These are phyloP conservation scores for Diversispora eburnea DNA, from an alignment of 192 early-diverging fungal genomes.

Conservation along the genomic window DNA sequence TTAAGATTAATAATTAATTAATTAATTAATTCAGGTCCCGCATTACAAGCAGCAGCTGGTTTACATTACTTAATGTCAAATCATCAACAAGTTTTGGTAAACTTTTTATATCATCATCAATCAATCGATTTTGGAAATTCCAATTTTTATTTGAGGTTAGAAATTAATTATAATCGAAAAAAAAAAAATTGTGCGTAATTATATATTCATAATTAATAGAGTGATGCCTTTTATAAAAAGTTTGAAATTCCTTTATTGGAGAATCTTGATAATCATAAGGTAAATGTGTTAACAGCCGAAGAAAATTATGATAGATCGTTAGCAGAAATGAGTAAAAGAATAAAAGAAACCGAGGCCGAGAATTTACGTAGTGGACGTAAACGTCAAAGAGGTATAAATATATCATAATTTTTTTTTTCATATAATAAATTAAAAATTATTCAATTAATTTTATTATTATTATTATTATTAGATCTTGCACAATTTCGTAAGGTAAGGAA, in stretches of 20 bases:
- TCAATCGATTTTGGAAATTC: neutral
- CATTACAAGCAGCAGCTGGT: slow-evolving; percentile 47
- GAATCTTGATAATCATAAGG: slow-evolving; percentile 44
- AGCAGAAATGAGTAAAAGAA: slow-evolving; percentile 44
- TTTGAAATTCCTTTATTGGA: slow-evolving; percentile 47
- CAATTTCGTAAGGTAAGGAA: neutral
- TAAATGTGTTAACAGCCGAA: slow-evolving; percentile 40
- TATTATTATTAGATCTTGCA: slow-evolving; percentile 13
- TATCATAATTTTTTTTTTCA: neutral
- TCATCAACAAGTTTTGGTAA: slow-evolving; percentile 53
- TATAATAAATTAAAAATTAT: neutral
- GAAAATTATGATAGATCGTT: slow-evolving; percentile 44
- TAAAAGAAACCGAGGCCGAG: slow-evolving; percentile 45
- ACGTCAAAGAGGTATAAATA: slow-evolving; percentile 39
- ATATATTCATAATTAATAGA: slow-evolving; percentile 23
- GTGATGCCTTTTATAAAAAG: slow-evolving; percentile 42
- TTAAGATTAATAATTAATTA: neutral
- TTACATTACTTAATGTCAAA: slow-evolving; percentile 52
- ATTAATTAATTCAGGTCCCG: slow-evolving; percentile 33
- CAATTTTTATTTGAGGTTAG: neutral
- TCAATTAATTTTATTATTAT: neutral
- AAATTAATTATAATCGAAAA: neutral
- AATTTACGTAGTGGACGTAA: slow-evolving; percentile 43
- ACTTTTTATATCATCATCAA: neutral
- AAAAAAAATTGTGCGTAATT: neutral